Evolutionary conservation across 73 alveolate genomes (phyloP), one percentile per base, ranked within the genome.

Genomic region (Blepharisma stoltei): DNA sequence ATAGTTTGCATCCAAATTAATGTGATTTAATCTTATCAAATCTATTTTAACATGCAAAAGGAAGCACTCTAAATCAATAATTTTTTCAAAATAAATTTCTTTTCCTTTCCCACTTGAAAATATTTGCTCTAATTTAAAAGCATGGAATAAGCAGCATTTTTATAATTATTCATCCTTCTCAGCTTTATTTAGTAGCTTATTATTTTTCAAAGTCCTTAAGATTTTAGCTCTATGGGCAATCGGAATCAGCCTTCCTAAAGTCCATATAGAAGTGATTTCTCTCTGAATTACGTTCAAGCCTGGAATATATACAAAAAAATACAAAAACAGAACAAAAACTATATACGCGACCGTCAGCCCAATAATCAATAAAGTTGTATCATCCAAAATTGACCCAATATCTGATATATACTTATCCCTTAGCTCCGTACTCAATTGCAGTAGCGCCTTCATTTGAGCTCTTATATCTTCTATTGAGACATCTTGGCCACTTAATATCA

Each of bases 191-290:
- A 32, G 3, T 1, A 32, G 41, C 41, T 32, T 32, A 32, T 32
- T 32, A 32, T 32, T 32, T 60, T 60, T 60, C 46, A 60, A 60
- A 25, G 73, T 1, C n/a, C 18, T 60, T 38, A 60, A 2, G 2
- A 60, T 60, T 60, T 60, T 60, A 38, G 14, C 23, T 9, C 73
- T n/a, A 60, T 60, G 73, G 18, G 5, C 73, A 20, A 60, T 60
- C 3, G 73, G 73, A 5, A 60, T 60, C 0, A 60, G 73, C 45
- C 73, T 60, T 60, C 73, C 73, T 14, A 60, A 38, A 14, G n/a
- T 14, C 73, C 73, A 60, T 18, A 60, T 25, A 8, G 14, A 14
- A 14, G 73, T 60, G 2, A 60, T 60, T 60, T 60, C 73, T 20
- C 23, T 38, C 23, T 25, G 38, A 25, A 60, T 38, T 60, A 38